Conservation (phyloP, 805 yeast genomes). For the Metschnikowia amazonensis region DNA sequence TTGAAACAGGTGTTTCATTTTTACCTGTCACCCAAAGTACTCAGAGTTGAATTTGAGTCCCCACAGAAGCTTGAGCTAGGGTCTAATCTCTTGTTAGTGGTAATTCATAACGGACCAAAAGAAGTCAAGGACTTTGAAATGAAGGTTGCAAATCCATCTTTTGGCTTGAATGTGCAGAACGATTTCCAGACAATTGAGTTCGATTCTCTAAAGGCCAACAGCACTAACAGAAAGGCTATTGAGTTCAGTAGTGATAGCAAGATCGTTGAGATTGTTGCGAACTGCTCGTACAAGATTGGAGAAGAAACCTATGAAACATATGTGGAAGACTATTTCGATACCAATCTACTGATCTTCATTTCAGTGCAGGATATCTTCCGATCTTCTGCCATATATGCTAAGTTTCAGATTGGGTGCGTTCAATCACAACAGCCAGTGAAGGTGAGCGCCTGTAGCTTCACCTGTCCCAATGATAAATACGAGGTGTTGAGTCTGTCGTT, state of each 20-base stretch:
- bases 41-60: conserved; percentile 27
- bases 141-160: conserved; percentile 10
- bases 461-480: conserved; percentile 26
- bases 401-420: conserved; percentile 65
- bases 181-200: background rate
- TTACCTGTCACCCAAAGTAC: conserved; percentile 19
- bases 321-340: conserved; percentile 42
- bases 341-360: conserved; percentile 59
- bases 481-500: conserved; percentile 17
- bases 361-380: conserved; percentile 79
- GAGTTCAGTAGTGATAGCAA: conserved; percentile 28
- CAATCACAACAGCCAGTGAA: conserved; percentile 50
- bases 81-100: conserved; percentile 23
- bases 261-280: conserved; percentile 20
- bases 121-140: conserved; percentile 19
- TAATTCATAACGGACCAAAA: conserved; percentile 28
- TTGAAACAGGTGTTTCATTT: conserved; percentile 5
- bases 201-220: conserved; percentile 1
- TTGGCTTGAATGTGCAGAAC: conserved; percentile 17
- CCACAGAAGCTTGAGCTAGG: conserved; percentile 29
- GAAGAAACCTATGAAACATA: conserved; percentile 20
- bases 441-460: conserved; percentile 42
- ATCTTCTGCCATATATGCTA: conserved; percentile 52
- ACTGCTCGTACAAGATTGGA: conserved; percentile 20
- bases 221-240: conserved; percentile 24